These are phyloP conservation scores for Stephania yunnanensis DNA, from an alignment of 164 flowering plant genomes.

Conservation along the genomic window DNA sequence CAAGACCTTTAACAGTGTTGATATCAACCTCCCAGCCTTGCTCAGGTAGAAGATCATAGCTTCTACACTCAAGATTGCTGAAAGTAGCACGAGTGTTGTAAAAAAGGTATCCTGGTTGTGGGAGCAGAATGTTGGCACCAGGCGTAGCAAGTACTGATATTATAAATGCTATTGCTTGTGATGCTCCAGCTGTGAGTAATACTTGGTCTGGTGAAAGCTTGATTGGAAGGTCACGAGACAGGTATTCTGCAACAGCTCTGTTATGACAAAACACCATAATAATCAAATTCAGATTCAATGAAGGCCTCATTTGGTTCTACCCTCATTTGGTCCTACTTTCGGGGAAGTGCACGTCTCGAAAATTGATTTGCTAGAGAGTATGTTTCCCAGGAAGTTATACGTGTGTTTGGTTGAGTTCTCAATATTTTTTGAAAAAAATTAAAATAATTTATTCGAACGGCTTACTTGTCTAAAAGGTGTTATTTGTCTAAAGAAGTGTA, in stretches of 20 bases:
- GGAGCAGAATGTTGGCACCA: slow-evolving; percentile 73
- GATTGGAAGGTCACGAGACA: slow-evolving; percentile 67
- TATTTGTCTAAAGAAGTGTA: too few species aligned
- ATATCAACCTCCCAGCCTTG: slow-evolving; percentile 83
- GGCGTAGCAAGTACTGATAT: slow-evolving; percentile 58
- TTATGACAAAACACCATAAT: neutral
- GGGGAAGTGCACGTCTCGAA: too few species aligned
- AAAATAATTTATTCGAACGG: too few species aligned
- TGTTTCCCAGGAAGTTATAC: too few species aligned
- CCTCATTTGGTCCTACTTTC: too few species aligned
- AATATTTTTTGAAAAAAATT: too few species aligned
- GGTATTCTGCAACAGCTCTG: slow-evolving; percentile 73
- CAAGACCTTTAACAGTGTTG: slow-evolving; percentile 53
- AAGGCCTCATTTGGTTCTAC: too few species aligned
- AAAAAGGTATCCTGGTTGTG: slow-evolving; percentile 74
- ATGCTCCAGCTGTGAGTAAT: slow-evolving; percentile 71
- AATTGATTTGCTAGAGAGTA: too few species aligned
- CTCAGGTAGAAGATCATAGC: slow-evolving; percentile 70
- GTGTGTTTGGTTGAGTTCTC: too few species aligned
- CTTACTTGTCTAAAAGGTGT: too few species aligned
- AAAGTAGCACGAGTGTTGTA: slow-evolving; percentile 68
- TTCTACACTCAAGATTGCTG: slow-evolving; percentile 49
- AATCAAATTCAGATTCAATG: too few species aligned
- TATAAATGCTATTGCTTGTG: slow-evolving; percentile 70
- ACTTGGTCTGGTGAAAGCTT: slow-evolving; percentile 60